Evolutionary conservation across 805 yeast genomes (phyloP).

Genomic region (Grigorovia transvaalensis): DNA sequence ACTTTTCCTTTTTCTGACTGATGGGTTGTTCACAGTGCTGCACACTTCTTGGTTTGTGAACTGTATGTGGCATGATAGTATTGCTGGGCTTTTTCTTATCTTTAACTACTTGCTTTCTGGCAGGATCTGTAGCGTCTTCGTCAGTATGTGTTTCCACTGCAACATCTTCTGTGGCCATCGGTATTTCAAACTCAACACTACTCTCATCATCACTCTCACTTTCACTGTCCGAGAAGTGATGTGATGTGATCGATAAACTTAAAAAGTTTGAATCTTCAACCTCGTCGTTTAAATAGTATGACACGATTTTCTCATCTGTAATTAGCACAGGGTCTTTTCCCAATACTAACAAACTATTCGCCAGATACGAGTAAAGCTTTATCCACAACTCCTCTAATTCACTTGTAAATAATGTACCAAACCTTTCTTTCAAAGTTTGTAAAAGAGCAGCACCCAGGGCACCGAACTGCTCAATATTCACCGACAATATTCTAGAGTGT

Average conservation of each 20-base stretch:
- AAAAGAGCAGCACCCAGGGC: conserved; percentile 65
- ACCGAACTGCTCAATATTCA: conserved; percentile 57
- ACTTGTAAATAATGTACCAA: conserved; percentile 39
- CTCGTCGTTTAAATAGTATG: background rate
- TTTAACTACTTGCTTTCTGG: no score
- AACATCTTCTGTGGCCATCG: background rate
- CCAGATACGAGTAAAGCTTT: background rate
- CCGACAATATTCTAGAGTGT: conserved; percentile 65
- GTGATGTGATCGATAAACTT: background rate
- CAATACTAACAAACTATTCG: background rate
- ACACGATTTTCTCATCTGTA: background rate
- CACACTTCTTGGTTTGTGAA: no score
- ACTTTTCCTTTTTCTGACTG: no score
- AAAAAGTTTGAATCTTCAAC: background rate
- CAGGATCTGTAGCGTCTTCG: no score
- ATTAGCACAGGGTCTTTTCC: background rate
- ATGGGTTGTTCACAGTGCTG: no score
- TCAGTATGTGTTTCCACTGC: no score
- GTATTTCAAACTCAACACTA: background rate
- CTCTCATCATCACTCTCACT: background rate
- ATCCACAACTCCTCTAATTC: conserved; percentile 47
- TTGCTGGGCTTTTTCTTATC: no score
- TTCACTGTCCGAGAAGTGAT: background rate
- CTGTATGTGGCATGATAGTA: no score
- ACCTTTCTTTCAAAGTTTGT: conserved; percentile 58